These are phyloP conservation scores for Neonectria coccinea DNA, from an alignment of 2,329 filamentous ascomycete species.

Conservation along the genomic window DNA sequence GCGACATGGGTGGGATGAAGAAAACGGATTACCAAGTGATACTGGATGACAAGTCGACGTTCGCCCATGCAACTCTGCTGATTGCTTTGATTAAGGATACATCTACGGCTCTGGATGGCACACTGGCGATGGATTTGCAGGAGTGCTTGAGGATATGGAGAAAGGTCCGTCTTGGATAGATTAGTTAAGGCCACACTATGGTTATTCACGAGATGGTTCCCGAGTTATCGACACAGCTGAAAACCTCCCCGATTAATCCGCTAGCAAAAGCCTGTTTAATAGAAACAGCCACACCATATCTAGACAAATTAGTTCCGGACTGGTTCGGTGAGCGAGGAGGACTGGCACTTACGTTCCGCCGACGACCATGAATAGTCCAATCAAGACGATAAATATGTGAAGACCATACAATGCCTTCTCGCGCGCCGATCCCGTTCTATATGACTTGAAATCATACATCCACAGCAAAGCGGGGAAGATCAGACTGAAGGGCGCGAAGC, in stretches of 20 bases:
- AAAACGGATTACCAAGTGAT: slow-evolving; percentile 57
- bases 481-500: slow-evolving; percentile 47
- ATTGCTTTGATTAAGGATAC: slow-evolving; percentile 62
- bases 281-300: slow-evolving; percentile 41
- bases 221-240: slow-evolving; percentile 46
- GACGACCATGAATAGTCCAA: slow-evolving; percentile 44
- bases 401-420: slow-evolving; percentile 39
- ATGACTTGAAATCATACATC: slow-evolving; percentile 40
- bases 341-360: slow-evolving; percentile 44
- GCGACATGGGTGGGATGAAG: slow-evolving; percentile 66
- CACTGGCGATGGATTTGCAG: slow-evolving; percentile 64
- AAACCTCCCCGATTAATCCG: slow-evolving; percentile 41
- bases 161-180: slow-evolving; percentile 61
- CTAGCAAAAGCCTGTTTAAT: slow-evolving; percentile 42
- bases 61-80: slow-evolving; percentile 62
- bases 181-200: not conserved
- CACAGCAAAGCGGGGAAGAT: slow-evolving; percentile 46
- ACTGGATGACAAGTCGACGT: slow-evolving; percentile 53
- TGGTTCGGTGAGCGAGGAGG: not conserved
- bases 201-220: slow-evolving; percentile 24
- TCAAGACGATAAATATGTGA: slow-evolving; percentile 39
- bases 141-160: slow-evolving; percentile 67
- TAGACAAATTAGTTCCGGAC: slow-evolving; percentile 17
- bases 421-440: slow-evolving; percentile 30
- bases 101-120: slow-evolving; percentile 59